Evolutionary conservation across 2,329 filamentous ascomycete species (phyloP).

Genomic region (Cladobotryum mycophilum): DNA sequence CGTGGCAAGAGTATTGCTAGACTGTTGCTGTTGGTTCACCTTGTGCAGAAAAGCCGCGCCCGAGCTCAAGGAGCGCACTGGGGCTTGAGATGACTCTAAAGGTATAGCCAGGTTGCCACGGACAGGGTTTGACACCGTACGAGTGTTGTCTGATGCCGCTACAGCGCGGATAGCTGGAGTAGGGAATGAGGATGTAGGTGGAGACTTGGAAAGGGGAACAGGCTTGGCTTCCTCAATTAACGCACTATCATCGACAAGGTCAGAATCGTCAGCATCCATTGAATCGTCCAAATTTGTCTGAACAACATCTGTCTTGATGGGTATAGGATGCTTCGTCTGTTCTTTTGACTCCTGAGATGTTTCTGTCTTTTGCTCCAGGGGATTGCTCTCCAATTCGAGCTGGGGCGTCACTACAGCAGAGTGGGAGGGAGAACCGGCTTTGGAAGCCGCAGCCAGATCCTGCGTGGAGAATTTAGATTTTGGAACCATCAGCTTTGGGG

Average conservation of each 20-base stretch:
- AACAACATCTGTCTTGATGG: conserved; percentile 48
- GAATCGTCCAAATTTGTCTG: conserved; percentile 14
- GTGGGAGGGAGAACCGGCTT: conserved; percentile 14
- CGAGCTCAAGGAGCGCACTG: conserved; percentile 49
- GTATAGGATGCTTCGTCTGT: conserved; percentile 31
- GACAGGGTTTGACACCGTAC: conserved; percentile 43
- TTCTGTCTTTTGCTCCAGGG: conserved; percentile 19
- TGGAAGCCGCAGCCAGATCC: conserved; percentile 18
- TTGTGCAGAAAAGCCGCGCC: conserved; percentile 51
- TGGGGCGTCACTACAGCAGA: conserved; percentile 2
- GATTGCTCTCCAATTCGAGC: conserved; percentile 1
- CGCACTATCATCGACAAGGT: conserved; percentile 65
- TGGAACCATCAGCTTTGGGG: conserved; percentile 8
- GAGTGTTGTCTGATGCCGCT: conserved; percentile 25
- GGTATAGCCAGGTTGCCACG: conserved; percentile 40
- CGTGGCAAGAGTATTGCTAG: conserved; percentile 40
- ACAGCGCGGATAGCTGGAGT: conserved; percentile 16
- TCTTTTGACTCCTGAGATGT: conserved; percentile 22
- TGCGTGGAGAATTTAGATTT: conserved; percentile 24
- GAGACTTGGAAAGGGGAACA: conserved; percentile 73
- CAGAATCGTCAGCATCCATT: conserved; percentile 1
- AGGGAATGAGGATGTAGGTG: conserved; percentile 60
- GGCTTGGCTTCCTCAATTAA: conserved; percentile 84
- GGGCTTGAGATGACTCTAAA: conserved; percentile 39
- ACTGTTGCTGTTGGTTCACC: conserved; percentile 44